Conservation (phyloP, 225 moss, liverwort and hornwort species). For the Antitrichia curtipendula region DNA sequence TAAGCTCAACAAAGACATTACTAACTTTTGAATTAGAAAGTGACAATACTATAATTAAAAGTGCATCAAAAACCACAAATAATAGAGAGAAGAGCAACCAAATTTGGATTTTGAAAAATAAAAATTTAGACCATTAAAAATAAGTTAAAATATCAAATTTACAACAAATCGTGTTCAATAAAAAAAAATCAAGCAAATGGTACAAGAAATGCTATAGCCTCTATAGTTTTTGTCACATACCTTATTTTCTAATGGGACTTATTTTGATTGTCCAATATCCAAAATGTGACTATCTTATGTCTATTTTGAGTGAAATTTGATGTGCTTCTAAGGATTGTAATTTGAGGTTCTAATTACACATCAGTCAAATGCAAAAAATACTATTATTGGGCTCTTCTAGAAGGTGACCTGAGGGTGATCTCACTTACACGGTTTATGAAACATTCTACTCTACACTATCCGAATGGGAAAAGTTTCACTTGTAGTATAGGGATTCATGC, state of each 20-base stretch:
- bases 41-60: neutral
- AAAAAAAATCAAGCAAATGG: neutral
- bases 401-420: neutral
- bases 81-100: neutral
- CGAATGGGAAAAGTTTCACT: neutral
- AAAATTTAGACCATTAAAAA: neutral
- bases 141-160: neutral
- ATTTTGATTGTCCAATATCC: neutral
- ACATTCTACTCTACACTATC: neutral
- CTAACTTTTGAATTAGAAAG: neutral
- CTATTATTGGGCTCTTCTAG: neutral
- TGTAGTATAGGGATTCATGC: rapidly evolving
- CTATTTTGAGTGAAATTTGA: neutral
- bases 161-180: neutral
- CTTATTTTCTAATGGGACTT: neutral
- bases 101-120: neutral
- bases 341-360: neutral
- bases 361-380: neutral
- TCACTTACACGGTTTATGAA: neutral
- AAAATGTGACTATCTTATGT: neutral
- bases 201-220: rapidly evolving
- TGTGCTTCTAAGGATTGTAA: neutral
- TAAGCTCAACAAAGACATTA: neutral
- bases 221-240: neutral
- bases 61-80: neutral